A percentile compares a stretch with the other conserved stretches of the same genome.
Conservation (phyloP, 2,329 filamentous ascomycete species). For the Cyphellophora europaea region DNA sequence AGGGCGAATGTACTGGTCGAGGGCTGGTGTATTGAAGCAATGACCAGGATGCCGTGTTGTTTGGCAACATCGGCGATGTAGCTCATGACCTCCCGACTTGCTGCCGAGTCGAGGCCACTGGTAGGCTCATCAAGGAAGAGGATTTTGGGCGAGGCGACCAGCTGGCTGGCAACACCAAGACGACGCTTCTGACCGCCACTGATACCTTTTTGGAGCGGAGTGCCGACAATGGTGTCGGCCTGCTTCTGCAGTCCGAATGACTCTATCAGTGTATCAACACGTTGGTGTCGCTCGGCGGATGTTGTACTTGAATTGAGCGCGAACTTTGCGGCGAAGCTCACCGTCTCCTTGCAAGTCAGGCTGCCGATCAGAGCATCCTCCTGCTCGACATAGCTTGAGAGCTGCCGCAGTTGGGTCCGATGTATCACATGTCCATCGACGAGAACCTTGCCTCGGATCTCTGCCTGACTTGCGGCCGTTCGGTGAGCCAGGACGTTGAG, state of each 20-base stretch:
- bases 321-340: constrained; percentile 67
- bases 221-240: constrained; percentile 65
- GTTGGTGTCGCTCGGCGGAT: constrained; percentile 54
- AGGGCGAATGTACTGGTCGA: constrained; percentile 69
- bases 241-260: constrained; percentile 66
- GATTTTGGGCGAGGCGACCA: constrained; percentile 72
- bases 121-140: constrained; percentile 80
- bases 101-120: constrained; percentile 70
- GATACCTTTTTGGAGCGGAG: constrained; percentile 70
- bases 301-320: constrained; percentile 48
- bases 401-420: constrained; percentile 47
- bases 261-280: constrained; percentile 58
- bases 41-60: constrained; percentile 55
- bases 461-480: constrained; percentile 42
- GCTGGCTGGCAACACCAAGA: constrained; percentile 67
- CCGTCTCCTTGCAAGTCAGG: constrained; percentile 69
- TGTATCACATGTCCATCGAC: constrained; percentile 55
- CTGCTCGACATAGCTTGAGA: constrained; percentile 76
- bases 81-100: constrained; percentile 65
- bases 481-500: constrained; percentile 63
- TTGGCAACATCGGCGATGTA: constrained; percentile 59
- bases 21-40: constrained; percentile 79
- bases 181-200: constrained; percentile 78
- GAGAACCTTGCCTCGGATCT: constrained; percentile 44
- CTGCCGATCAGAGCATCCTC: constrained; percentile 77